Base-by-base conservation (phyloP, 306 rosid genomes). In the Citrullus colocynthis region DNA sequence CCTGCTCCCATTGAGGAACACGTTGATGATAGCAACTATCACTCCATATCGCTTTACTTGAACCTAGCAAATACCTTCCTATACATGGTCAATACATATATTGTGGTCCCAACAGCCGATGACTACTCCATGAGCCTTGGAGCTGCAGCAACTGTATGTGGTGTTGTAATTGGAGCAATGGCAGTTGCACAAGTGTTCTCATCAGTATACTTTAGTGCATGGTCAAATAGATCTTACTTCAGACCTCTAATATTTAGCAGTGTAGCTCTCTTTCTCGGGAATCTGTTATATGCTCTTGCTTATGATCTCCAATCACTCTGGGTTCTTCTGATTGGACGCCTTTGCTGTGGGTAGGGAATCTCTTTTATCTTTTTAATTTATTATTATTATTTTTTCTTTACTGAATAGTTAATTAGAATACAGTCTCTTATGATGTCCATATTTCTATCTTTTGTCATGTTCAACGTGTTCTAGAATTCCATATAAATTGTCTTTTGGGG, bases 91-190 rank as follows among this genome's bases (percentile, higher is more conserved):
- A 96, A 96, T 84, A 96, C 99, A 82, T 96, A 96, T 80, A 96
- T 96, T 41, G 87, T 96, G 79, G 99, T 96, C 83, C 99, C 99
- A 58, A 96, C 99, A 76, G 99, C 99, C 37, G 98, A 96, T 87
- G 97, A 96, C 83, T 96, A 96, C 87, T 96, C 99, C 36, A 74
- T 87, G 63, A 93, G 96, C 86, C 96, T 96, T 74, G 99, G 99
- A 78, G 99, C 99, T 17, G 97, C 98, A 8, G 97, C 99, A 56
- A 96, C 99, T 24, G 97, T 96, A 83, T 96, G 99, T 81, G 99
- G 98, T 78, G 83, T 96, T 39, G 97, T 96, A 32, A 96, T 96
- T 74, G 99, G 99, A 67, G 91, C 98, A 56, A 96, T 96, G 99
- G 99, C 99, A 75, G 93, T 96, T 80, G 99, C 99, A 9, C 99